Percentiles rank a stretch among this genome's conserved stretches.
These are phyloP conservation scores for Gyromitra esculenta DNA, from an alignment of 2,329 filamentous ascomycete genomes.

Conservation along the genomic window DNA sequence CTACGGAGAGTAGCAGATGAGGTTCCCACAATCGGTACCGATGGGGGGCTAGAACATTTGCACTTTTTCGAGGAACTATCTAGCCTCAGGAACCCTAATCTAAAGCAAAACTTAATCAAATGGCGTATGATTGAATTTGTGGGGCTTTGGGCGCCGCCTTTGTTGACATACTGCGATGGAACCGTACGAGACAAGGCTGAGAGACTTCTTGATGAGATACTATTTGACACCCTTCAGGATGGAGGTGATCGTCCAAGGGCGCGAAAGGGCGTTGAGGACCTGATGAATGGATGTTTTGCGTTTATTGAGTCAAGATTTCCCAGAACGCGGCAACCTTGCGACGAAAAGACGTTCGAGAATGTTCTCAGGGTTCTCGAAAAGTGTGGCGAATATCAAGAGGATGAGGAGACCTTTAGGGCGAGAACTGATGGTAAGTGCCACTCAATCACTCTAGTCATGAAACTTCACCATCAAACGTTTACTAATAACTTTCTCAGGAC, in stretches of 20 bases:
- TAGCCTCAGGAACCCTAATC: constrained; percentile 59
- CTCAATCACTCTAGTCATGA: neutral
- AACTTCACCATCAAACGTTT: neutral
- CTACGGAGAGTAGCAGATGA: constrained; percentile 61
- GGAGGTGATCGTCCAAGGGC: constrained; percentile 58
- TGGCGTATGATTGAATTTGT: constrained; percentile 61
- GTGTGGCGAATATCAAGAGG: constrained; percentile 51
- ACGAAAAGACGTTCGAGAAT: constrained; percentile 54
- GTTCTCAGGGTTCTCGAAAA: constrained; percentile 51
- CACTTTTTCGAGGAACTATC: constrained; percentile 63
- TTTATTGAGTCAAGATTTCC: constrained; percentile 51
- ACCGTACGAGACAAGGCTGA: constrained; percentile 63
- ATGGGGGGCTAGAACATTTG: constrained; percentile 64
- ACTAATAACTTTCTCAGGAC: constrained; percentile 40
- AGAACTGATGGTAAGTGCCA: constrained; percentile 46
- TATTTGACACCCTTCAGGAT: constrained; percentile 60
- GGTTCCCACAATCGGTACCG: constrained; percentile 64
- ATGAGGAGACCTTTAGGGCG: constrained; percentile 52
- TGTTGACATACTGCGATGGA: constrained; percentile 66
- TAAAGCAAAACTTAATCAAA: constrained; percentile 44
- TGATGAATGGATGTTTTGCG: constrained; percentile 50
- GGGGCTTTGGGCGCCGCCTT: constrained; percentile 65
- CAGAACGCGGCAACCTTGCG: constrained; percentile 50
- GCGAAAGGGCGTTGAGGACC: constrained; percentile 42
- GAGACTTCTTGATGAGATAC: constrained; percentile 61